Percentiles rank a stretch among this genome's conserved stretches.
Conservation (phyloP, 73 alveolate genomes). For the Stentor roeselii region DNA sequence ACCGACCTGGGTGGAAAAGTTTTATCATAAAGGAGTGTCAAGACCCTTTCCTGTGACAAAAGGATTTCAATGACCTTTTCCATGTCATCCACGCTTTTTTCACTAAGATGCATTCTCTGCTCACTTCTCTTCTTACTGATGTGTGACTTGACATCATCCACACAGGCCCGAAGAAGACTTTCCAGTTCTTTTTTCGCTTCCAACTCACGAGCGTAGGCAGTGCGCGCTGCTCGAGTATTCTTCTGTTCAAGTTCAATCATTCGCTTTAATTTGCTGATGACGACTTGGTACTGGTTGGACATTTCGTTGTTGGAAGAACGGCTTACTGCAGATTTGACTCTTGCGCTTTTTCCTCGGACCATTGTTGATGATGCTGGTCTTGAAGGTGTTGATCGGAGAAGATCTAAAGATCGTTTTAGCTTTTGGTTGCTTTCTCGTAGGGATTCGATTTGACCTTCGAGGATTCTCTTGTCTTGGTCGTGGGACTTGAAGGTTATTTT, state of each 20-base stretch:
- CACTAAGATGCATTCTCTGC: not conserved
- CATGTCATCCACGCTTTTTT: constrained; percentile 47
- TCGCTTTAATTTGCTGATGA: constrained; percentile 57
- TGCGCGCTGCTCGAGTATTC: constrained; percentile 42
- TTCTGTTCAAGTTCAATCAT: constrained; percentile 62
- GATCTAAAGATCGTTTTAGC: constrained; percentile 49
- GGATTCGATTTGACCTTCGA: constrained; percentile 50
- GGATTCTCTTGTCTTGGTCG: constrained; percentile 62
- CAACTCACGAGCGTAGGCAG: constrained; percentile 50
- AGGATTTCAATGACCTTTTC: constrained; percentile 69
- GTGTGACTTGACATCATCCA: constrained; percentile 46
- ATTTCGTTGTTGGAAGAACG: constrained; percentile 54
- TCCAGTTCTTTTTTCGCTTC: constrained; percentile 59
- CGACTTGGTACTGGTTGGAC: constrained; percentile 50
- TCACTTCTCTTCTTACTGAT: constrained; percentile 28
- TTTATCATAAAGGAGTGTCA: constrained; percentile 42
- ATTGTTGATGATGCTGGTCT: not conserved
- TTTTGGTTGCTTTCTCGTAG: constrained; percentile 59
- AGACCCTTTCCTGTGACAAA: constrained; percentile 63
- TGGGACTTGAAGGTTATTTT: constrained; percentile 51
- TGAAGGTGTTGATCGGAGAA: not conserved
- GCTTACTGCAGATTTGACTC: constrained; percentile 15
- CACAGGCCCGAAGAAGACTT: constrained; percentile 53
- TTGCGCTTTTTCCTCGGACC: not conserved
- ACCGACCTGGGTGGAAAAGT: constrained; percentile 22